phyloP scores from a whole-genome alignment of 768 basidiomycete genomes.

The Daedaleopsis sinensis region DNA sequence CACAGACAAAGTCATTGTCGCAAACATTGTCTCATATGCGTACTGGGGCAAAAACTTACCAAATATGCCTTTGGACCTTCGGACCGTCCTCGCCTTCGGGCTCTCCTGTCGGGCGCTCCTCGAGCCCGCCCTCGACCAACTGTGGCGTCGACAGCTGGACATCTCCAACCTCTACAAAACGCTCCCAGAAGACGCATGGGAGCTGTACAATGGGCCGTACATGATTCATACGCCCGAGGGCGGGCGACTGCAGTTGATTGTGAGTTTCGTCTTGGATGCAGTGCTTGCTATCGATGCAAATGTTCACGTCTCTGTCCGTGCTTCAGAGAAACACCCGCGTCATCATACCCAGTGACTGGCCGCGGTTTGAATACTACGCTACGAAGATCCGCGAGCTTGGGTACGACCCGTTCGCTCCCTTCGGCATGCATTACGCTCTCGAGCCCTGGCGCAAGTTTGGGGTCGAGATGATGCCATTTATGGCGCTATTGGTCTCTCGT shows the following conservation, averaged over 20 bases:
- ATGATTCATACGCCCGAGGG: not conserved
- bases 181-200: constrained; percentile 8
- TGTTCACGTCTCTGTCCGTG: not conserved
- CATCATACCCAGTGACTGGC: constrained; percentile 6
- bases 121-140: constrained; percentile 11
- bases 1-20: not conserved
- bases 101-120: constrained; percentile 6
- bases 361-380: constrained; percentile 10
- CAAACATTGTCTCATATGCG: constrained; percentile 5
- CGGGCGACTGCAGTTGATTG: not conserved
- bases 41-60: constrained; percentile 7
- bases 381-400: constrained; percentile 10
- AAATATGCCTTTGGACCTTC: not conserved
- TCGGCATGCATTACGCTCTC: not conserved
- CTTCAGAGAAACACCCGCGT: constrained; percentile 2
- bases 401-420: constrained; percentile 8
- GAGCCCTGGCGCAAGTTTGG: not conserved
- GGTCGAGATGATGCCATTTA: not conserved
- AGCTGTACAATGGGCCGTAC: not conserved
- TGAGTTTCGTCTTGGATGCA: not conserved
- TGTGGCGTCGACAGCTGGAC: constrained; percentile 13
- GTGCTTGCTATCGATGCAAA: no score
- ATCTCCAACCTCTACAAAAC: constrained; percentile 6
- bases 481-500: not conserved
- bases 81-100: constrained; percentile 7